Evolutionary conservation across 2,329 filamentous ascomycete species (phyloP).

Genomic region (Exophiala aquamarina): DNA sequence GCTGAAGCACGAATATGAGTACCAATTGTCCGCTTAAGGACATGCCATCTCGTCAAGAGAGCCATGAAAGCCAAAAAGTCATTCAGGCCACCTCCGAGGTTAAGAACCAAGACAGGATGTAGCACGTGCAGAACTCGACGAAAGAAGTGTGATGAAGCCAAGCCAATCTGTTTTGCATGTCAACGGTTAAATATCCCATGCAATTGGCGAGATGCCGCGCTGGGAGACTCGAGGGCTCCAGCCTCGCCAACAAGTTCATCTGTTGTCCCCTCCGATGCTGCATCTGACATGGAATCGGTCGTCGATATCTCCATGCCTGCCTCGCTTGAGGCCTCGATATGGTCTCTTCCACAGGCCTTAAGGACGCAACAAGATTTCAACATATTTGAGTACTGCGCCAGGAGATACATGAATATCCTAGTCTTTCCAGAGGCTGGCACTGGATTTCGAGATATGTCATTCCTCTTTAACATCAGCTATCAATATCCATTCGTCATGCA

Average conservation of each 20-base stretch:
- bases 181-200: constrained; percentile 24
- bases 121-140: constrained; percentile 15
- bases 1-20: neutral
- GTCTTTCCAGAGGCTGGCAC: constrained; percentile 15
- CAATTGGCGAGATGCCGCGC: constrained; percentile 25
- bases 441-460: constrained; percentile 17
- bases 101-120: constrained; percentile 24
- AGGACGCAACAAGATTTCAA: constrained; percentile 21
- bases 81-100: constrained; percentile 16
- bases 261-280: neutral
- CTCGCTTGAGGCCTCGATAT: constrained; percentile 2
- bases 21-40: neutral
- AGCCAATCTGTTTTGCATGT: constrained; percentile 32
- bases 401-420: constrained; percentile 15
- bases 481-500: constrained; percentile 23
- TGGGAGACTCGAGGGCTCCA: neutral
- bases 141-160: constrained; percentile 32
- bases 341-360: constrained; percentile 8
- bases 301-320: neutral
- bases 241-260: neutral
- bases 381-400: constrained; percentile 19
- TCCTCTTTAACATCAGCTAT: constrained; percentile 15
- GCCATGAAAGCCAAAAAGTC: constrained; percentile 1
- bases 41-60: constrained; percentile 5
- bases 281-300: neutral